Conservation (phyloP, 257 asterid species). For the Nyctanthes arbortristis region DNA sequence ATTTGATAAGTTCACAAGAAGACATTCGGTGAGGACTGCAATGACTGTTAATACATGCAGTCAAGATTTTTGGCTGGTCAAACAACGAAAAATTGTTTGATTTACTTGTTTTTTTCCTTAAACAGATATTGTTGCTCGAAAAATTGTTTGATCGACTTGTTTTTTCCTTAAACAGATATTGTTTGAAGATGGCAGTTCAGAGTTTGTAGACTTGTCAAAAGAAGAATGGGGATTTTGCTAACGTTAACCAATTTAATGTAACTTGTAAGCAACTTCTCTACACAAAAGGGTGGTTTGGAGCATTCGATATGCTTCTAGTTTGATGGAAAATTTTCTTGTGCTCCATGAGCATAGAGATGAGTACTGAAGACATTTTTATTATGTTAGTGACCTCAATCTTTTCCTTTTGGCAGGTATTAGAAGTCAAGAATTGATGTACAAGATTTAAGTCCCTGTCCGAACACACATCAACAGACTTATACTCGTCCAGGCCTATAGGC, state of each 20-base stretch:
- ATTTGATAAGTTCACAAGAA: constrained; percentile 58
- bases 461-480: neutral
- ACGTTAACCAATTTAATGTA: constrained; percentile 30
- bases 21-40: constrained; percentile 74
- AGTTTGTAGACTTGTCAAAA: constrained; percentile 70
- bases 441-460: neutral
- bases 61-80: constrained; percentile 1
- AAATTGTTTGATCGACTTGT: neutral
- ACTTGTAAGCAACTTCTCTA: constrained; percentile 39
- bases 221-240: constrained; percentile 80
- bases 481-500: neutral
- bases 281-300: neutral
- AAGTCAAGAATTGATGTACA: neutral
- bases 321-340: no score
- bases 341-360: no score
- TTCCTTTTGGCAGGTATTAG: constrained; percentile 1
- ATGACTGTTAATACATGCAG: constrained; percentile 4
- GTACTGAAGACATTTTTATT: no score
- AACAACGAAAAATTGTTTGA: neutral
- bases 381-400: neutral
- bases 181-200: constrained; percentile 77
- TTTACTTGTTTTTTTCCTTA: constrained; percentile 10
- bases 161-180: constrained; percentile 53
- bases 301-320: neutral
- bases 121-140: neutral